phyloP scores from a whole-genome alignment of 2,329 filamentous ascomycete species.

The Didymella lethalis region DNA sequence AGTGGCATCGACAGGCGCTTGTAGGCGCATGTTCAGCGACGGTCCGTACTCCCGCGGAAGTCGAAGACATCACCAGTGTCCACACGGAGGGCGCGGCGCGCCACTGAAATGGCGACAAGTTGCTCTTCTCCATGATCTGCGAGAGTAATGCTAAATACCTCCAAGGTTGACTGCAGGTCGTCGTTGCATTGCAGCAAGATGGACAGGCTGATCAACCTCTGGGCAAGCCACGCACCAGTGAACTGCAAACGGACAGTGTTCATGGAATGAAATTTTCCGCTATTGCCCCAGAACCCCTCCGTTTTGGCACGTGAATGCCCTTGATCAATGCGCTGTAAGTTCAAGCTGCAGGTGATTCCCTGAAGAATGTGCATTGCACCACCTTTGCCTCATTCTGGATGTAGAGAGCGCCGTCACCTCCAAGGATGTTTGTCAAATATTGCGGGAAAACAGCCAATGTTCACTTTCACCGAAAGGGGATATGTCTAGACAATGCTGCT shows the following conservation, averaged over 20 bases:
- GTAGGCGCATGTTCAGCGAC: constrained; percentile 12
- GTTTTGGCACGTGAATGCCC: constrained; percentile 18
- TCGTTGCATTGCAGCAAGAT: constrained; percentile 4
- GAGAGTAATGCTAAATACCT: constrained; percentile 1
- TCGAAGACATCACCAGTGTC: constrained; percentile 14
- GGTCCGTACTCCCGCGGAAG: constrained; percentile 24
- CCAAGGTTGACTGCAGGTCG: neutral
- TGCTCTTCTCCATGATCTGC: constrained; percentile 13
- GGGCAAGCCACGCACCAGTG: constrained; percentile 26
- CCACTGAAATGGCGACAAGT: constrained; percentile 5
- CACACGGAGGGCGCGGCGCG: neutral
- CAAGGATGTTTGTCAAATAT: constrained; percentile 26
- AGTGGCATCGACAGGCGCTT: constrained; percentile 4
- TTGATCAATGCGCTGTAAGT: constrained; percentile 31
- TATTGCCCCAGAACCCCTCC: constrained; percentile 11
- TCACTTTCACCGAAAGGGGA: constrained; percentile 19
- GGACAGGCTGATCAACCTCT: constrained; percentile 10
- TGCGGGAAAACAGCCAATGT: constrained; percentile 5
- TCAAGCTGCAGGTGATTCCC: constrained; percentile 15
- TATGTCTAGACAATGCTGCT: constrained; percentile 24
- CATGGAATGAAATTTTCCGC: constrained; percentile 23
- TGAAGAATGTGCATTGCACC: constrained; percentile 24
- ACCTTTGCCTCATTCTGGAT: constrained; percentile 21
- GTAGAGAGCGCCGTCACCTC: constrained; percentile 22
- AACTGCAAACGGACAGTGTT: constrained; percentile 9